phyloP scores from a whole-genome alignment of 768 basidiomycete species.

The Tubosaeta sp. region DNA sequence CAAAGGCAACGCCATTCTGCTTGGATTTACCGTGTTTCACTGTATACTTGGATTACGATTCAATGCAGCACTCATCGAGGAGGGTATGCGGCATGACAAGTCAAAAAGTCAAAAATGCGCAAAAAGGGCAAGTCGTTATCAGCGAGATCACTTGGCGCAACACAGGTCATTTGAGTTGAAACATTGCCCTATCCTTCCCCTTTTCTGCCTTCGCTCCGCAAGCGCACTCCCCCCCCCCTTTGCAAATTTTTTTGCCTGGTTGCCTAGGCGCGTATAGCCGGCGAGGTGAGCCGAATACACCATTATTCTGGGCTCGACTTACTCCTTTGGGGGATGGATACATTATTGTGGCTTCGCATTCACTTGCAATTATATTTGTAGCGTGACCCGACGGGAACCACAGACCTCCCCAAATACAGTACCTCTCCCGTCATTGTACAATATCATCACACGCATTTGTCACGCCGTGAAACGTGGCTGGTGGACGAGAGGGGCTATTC shows the following conservation, averaged over 20 bases:
- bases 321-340: background rate
- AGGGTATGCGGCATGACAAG: background rate
- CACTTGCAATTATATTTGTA: slow-evolving; percentile 2
- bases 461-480: background rate
- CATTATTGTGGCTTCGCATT: slow-evolving; percentile 17
- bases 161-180: background rate
- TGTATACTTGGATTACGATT: background rate
- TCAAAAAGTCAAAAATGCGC: slow-evolving; percentile 1
- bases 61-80: background rate
- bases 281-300: background rate
- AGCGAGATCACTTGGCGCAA: background rate
- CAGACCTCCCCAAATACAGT: background rate
- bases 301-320: slow-evolving; percentile 2
- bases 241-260: background rate
- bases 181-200: background rate
- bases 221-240: background rate
- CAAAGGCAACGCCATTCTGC: background rate
- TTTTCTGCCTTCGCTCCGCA: background rate
- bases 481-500: background rate
- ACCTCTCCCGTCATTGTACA: background rate
- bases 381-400: background rate
- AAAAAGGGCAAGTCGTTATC: background rate
- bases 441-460: background rate
- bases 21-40: background rate
- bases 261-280: background rate